A percentile compares a stretch with the other conserved stretches of the same genome.
These are phyloP conservation scores for Iris pallida DNA, from an alignment of 116 monocot genomes.

Conservation along the genomic window DNA sequence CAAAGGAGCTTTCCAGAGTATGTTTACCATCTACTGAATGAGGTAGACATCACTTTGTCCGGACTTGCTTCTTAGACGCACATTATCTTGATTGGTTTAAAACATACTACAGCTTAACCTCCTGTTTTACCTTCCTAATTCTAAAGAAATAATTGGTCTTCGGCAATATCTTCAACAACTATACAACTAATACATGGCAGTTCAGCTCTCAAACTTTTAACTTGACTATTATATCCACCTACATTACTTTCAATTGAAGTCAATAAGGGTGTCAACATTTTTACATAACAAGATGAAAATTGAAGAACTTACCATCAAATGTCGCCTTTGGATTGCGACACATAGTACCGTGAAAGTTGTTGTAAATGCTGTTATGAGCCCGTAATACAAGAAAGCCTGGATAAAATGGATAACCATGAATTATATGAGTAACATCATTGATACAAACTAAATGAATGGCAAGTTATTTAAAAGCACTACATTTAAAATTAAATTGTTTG, in stretches of 20 bases:
- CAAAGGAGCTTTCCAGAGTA: too few relatives aligned
- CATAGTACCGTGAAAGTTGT: slow-evolving; percentile 66
- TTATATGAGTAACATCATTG: too few relatives aligned
- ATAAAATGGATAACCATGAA: background rate
- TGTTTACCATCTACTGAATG: too few relatives aligned
- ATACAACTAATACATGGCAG: background rate
- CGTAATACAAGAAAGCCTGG: slow-evolving; percentile 77
- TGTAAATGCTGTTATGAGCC: slow-evolving; percentile 71
- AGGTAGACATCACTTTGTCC: too few relatives aligned
- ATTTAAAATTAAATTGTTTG: too few relatives aligned
- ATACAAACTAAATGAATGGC: too few relatives aligned
- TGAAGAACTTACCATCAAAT: slow-evolving; percentile 71
- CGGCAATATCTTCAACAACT: background rate
- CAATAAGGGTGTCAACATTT: background rate
- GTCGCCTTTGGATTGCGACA: slow-evolving; percentile 85
- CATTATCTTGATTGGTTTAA: background rate
- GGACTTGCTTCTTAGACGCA: too few relatives aligned
- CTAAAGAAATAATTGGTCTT: background rate
- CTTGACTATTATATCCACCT: background rate
- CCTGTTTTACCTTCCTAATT: background rate
- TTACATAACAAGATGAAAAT: background rate
- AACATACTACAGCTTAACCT: background rate
- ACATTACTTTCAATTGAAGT: background rate
- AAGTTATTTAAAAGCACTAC: too few relatives aligned
- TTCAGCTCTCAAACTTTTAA: background rate